Base-by-base conservation (phyloP, 2,329 filamentous ascomycete species). In the Fusarium sp. region DNA sequence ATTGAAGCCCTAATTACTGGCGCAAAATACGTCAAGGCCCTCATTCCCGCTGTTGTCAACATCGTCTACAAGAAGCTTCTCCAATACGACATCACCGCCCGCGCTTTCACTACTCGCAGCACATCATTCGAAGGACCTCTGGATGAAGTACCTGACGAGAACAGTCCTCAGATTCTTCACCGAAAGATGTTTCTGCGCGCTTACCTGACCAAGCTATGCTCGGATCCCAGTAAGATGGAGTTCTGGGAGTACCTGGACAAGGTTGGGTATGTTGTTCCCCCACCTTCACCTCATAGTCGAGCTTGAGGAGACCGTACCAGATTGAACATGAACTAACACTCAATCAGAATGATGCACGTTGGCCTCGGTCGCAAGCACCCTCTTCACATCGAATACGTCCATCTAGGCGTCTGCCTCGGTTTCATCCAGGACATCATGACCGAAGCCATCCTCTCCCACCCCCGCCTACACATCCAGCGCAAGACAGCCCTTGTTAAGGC, bases 191-290 rank as follows among this genome's bases (percentile, higher is more conserved):
- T 94, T 75, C 78, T 90, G 52, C 83, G 91, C n/a, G 92, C 91
- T 54, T 95, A 94, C 71, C 82, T 95, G 33, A 88, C 86, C 62
- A 92, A 90, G 77, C 81, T 95, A 38, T 94, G 92, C 78, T 90
- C 89, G 7, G 92, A 94, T 74, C 91, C 91, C 0, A 89, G 88
- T 51, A 88, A 88, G 68, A 89, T 92, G 85, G 89, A 93, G 65
- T 94, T 94, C 77, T 95, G 92, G 92, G 88, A 92, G 74, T 95
- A 95, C 76, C 82, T 95, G 44, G 91, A 94, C 81, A 94, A 94
- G 79, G 92, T 95, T 36, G 92, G 92, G 86, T 89, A 77, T 77
- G 88, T 82, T 3, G 4, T 42, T 15, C 31, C 13, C 50, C 5
- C 17, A 24, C 39, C n/a, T 21, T 21, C n/a, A 14, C 26, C 26